Conservation (phyloP, 2,329 filamentous ascomycete genomes). For the Aspergillus fumigatus region DNA sequence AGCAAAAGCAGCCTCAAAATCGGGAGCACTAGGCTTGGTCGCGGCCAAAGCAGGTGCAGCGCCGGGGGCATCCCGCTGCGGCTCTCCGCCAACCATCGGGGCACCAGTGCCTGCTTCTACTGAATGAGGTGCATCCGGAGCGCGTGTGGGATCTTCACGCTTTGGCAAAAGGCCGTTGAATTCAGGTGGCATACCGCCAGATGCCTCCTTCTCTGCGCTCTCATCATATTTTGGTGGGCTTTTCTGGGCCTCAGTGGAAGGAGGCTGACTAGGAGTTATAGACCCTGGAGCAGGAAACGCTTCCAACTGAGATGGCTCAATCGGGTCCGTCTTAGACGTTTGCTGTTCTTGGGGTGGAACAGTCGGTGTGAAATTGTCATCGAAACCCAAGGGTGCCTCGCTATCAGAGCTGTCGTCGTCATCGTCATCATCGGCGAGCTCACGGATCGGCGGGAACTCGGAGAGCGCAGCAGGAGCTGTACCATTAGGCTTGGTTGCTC, state of each 20-base stretch:
- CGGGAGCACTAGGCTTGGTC: constrained; percentile 33
- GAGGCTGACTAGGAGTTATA: constrained; percentile 34
- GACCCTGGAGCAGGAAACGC: constrained; percentile 39
- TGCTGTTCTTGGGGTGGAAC: constrained; percentile 36
- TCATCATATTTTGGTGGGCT: constrained; percentile 48
- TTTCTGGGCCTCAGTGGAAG: constrained; percentile 53
- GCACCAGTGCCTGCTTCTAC: constrained; percentile 33
- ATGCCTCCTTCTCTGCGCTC: constrained; percentile 18
- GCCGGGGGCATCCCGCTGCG: constrained; percentile 18
- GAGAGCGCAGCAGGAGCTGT: constrained; percentile 34
- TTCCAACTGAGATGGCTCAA: constrained; percentile 34
- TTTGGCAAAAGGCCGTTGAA: constrained; percentile 39
- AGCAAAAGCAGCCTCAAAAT: constrained; percentile 46
- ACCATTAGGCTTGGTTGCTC: constrained; percentile 37
- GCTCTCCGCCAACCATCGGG: constrained; percentile 34
- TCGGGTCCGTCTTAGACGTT: constrained; percentile 26
- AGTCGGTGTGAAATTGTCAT: constrained; percentile 81
- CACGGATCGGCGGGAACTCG: constrained; percentile 93
- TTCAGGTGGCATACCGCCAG: constrained; percentile 31
- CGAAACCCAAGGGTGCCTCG: constrained; percentile 66
- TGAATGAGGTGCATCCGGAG: constrained; percentile 37
- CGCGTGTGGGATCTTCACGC: constrained; percentile 35
- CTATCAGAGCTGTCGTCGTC: constrained; percentile 75
- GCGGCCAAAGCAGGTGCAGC: constrained; percentile 16
- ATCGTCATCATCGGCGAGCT: constrained; percentile 64